Percentiles rank a stretch among this genome's conserved stretches.
Evolutionary conservation across 2,329 filamentous ascomycete species (phyloP).

Genomic region (Tolypocladium endophyticum): DNA sequence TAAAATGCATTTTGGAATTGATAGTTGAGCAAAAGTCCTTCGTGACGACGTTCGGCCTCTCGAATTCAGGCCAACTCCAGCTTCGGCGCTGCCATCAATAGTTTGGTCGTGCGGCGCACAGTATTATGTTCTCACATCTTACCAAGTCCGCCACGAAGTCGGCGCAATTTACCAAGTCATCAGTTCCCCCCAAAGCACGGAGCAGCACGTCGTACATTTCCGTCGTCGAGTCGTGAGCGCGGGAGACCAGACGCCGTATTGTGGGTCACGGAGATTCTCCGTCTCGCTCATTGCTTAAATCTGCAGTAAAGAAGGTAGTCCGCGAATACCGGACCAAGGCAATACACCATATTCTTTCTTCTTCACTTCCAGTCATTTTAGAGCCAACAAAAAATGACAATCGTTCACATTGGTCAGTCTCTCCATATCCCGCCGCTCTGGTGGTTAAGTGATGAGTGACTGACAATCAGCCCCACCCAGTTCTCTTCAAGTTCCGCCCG

Average conservation of each 20-base stretch:
- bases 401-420: constrained; percentile 22
- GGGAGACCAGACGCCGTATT: background rate
- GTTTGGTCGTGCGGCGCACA: too few relatives aligned
- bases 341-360: background rate
- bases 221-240: background rate
- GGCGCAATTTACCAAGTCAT: too few relatives aligned
- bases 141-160: too few relatives aligned
- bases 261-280: background rate
- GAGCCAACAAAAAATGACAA: constrained; percentile 15
- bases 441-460: background rate
- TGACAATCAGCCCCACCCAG: constrained; percentile 14
- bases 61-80: too few relatives aligned
- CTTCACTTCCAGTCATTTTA: background rate
- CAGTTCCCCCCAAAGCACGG: too few relatives aligned
- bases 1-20: too few relatives aligned
- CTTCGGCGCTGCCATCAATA: too few relatives aligned
- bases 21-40: too few relatives aligned
- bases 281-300: background rate
- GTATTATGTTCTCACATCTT: too few relatives aligned
- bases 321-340: background rate
- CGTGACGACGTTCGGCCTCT: too few relatives aligned
- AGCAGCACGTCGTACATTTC: too few relatives aligned
- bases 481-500: constrained; percentile 37
- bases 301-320: background rate
- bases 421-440: too few relatives aligned